Evolutionary conservation across 768 basidiomycete genomes (phyloP).

Genomic region (Pleurotus citrinopileatus): DNA sequence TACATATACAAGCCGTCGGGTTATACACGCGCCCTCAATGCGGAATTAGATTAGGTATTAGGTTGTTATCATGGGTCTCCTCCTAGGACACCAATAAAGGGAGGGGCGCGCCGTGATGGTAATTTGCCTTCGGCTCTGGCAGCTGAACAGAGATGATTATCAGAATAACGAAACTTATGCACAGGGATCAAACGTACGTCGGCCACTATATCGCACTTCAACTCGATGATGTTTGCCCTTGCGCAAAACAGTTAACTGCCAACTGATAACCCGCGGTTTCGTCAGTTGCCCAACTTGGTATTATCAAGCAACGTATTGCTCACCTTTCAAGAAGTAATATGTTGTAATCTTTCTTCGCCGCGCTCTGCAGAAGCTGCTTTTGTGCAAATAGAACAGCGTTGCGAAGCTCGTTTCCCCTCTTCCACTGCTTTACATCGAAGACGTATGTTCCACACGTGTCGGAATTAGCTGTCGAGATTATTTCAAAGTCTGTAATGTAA

Average conservation of each 20-base stretch:
- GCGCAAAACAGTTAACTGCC: conserved; percentile 65
- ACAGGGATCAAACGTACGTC: conserved; percentile 37
- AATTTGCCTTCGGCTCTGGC: conserved; percentile 52
- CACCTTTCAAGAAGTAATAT: conserved; percentile 68
- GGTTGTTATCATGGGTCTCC: conserved; percentile 29
- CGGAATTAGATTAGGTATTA: background rate
- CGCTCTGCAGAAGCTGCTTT: conserved; percentile 57
- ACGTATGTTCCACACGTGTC: conserved; percentile 62
- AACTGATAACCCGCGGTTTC: conserved; percentile 37
- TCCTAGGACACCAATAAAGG: conserved; percentile 66
- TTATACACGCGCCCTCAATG: no score
- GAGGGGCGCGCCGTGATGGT: conserved; percentile 47
- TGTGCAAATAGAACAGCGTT: conserved; percentile 61
- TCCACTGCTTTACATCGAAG: conserved; percentile 51
- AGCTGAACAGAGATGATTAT: conserved; percentile 29
- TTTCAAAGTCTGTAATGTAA: conserved; percentile 49
- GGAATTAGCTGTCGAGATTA: conserved; percentile 48
- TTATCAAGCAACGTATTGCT: conserved; percentile 10
- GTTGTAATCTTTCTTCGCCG: conserved; percentile 57
- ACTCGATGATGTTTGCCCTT: conserved; percentile 61
- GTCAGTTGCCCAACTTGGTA: background rate
- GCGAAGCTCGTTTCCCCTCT: conserved; percentile 43
- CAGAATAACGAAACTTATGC: conserved; percentile 3
- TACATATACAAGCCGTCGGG: no score
- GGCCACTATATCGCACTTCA: conserved; percentile 66